Percentiles rank a stretch among this genome's conserved stretches.
Conservation (phyloP, 331 rosid species). For the Malus hybrid region DNA sequence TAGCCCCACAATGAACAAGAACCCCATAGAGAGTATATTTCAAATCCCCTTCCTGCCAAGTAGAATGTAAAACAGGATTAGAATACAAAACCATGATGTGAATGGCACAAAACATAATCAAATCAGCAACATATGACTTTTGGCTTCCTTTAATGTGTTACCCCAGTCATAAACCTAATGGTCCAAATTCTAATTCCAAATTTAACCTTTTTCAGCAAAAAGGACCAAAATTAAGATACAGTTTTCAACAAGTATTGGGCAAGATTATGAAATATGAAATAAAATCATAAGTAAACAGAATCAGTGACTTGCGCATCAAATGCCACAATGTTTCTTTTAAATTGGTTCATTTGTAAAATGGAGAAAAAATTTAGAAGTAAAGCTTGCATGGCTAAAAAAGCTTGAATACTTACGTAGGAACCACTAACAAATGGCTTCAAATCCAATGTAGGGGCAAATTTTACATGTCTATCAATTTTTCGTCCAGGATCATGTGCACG, state of each 20-base stretch:
- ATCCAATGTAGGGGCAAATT: conserved; percentile 58
- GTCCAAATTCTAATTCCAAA: neutral
- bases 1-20: conserved; percentile 77
- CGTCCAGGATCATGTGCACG: conserved; percentile 62
- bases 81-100: neutral
- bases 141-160: neutral
- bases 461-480: conserved; percentile 81
- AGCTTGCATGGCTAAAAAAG: neutral
- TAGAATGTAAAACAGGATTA: neutral
- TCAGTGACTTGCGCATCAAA: neutral
- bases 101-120: neutral
- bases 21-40: conserved; percentile 92
- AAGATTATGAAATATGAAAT: neutral
- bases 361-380: neutral
- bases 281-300: neutral
- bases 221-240: neutral
- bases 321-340: neutral
- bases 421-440: conserved; percentile 84
- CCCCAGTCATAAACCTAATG: neutral
- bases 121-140: neutral
- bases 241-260: neutral
- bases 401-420: conserved; percentile 43
- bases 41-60: conserved; percentile 62
- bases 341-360: neutral
- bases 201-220: neutral